Evolutionary conservation across 345 rosid species (phyloP).

Genomic region (Hibiscus syriacus): DNA sequence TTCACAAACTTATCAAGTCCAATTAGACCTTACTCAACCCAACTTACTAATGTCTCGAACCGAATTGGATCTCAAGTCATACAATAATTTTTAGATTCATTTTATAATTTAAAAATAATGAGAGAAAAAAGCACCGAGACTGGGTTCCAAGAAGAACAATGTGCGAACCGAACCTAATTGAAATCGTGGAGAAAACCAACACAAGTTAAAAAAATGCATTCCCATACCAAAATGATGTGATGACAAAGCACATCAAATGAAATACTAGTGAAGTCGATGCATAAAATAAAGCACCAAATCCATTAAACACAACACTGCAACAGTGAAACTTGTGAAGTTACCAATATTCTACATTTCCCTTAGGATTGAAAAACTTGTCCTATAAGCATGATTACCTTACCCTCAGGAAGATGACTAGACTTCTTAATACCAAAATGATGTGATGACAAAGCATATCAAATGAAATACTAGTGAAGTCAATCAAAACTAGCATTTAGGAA

Average conservation of each 20-base stretch:
- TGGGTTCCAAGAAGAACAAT: conserved; percentile 9
- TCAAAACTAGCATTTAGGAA: conserved; percentile 95
- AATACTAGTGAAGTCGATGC: neutral
- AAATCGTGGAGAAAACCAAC: neutral
- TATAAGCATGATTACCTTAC: neutral
- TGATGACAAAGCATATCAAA: too few species aligned
- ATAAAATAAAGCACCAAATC: neutral
- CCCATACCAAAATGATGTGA: neutral
- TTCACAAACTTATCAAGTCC: too few species aligned
- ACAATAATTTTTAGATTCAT: too few species aligned
- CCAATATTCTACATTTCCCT: neutral
- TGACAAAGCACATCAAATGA: neutral
- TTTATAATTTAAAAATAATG: too few species aligned
- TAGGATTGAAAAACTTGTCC: neutral
- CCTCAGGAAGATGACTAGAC: too few species aligned
- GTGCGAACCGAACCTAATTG: neutral
- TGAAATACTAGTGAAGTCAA: too few species aligned
- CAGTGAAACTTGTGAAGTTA: neutral
- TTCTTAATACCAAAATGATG: too few species aligned
- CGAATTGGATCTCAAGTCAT: too few species aligned
- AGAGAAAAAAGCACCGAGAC: too few species aligned
- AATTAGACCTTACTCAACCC: too few species aligned
- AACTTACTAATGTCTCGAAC: too few species aligned
- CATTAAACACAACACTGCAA: conserved; percentile 4
- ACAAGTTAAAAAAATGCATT: neutral